Evolutionary conservation across 768 basidiomycete genomes (phyloP), one percentile per base, ranked within the genome.

Genomic region (Pleurotus salmoneostramineus): DNA sequence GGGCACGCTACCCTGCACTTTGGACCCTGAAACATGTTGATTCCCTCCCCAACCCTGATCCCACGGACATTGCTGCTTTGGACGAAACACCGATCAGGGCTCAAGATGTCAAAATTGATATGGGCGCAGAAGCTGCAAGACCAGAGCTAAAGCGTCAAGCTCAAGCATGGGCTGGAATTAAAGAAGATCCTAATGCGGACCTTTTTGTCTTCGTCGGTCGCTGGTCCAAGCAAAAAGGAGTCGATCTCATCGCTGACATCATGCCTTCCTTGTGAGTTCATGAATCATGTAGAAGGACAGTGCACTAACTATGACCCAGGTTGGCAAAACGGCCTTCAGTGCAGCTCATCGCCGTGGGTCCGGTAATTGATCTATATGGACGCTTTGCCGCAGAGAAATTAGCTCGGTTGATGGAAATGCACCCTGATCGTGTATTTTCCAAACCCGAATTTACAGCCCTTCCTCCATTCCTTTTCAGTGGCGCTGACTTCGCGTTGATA

Each of bases 151-250:
- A 97, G 73, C 85, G 93, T 10, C 91, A 94, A 67, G 91, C 94
- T 7, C 95, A 97, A 65, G 92, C 95, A 70, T 97, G 95, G 95
- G 95, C 95, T 37, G 86, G 88, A 49, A 88, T 97, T 72, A 89
- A 87, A 68, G 94, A 96, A 66, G 93, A 96, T 66, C 89, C 95
- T 1, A 76, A 91, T 42, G 85, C 93, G 1, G 93, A 95, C 69
- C 71, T 97, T 48, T 96, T 97, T 68, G 95, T 97, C 61, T 96
- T 97, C 72, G 95, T 97, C 62, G 95, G 95, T 68, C 89, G 95
- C 61, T 97, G 95, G 95, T 97, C 95, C 4, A 97, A 96, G 72
- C 95, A 97, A 72, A 97, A 97, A 72, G 95, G 91, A 73, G 93
- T 97, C n/a, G 95, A 97, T 74, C 77, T 97, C 44, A 97, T 97